Percentiles rank a stretch among this genome's conserved stretches.
Conservation (phyloP, 2,329 filamentous ascomycete species). For the Cordyceps tenuipes region DNA sequence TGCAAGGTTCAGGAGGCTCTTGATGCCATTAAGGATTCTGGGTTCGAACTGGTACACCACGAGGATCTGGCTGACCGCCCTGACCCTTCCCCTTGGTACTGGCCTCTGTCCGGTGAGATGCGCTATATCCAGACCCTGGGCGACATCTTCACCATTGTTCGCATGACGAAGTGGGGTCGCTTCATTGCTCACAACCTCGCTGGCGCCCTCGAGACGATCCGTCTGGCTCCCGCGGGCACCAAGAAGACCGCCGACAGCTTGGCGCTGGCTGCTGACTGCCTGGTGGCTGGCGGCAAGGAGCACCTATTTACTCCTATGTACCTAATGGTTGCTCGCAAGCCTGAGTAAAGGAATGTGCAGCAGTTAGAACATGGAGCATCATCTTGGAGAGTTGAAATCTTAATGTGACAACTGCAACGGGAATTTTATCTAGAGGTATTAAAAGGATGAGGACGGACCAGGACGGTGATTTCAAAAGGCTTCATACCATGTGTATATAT, state of each 20-base stretch:
- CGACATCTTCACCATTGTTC: slow-evolving; percentile 68
- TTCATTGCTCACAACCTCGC: slow-evolving; percentile 63
- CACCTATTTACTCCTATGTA: slow-evolving; percentile 96
- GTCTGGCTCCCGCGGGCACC: slow-evolving; percentile 67
- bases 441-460: background rate
- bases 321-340: slow-evolving; percentile 82
- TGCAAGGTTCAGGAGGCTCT: slow-evolving; percentile 72
- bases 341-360: slow-evolving; percentile 23
- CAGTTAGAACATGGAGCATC: background rate
- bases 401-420: background rate
- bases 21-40: slow-evolving; percentile 70
- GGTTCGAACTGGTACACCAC: slow-evolving; percentile 60
- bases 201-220: slow-evolving; percentile 59
- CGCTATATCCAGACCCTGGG: slow-evolving; percentile 65
- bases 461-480: background rate
- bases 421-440: background rate
- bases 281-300: slow-evolving; percentile 73
- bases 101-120: slow-evolving; percentile 72
- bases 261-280: slow-evolving; percentile 64
- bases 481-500: slow-evolving; percentile 12
- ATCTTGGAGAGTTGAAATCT: background rate
- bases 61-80: slow-evolving; percentile 48
- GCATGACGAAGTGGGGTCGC: slow-evolving; percentile 77
- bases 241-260: slow-evolving; percentile 83
- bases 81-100: slow-evolving; percentile 73